These are phyloP conservation scores for Trametes sanguinea DNA, from an alignment of 768 basidiomycete species.

Conservation along the genomic window DNA sequence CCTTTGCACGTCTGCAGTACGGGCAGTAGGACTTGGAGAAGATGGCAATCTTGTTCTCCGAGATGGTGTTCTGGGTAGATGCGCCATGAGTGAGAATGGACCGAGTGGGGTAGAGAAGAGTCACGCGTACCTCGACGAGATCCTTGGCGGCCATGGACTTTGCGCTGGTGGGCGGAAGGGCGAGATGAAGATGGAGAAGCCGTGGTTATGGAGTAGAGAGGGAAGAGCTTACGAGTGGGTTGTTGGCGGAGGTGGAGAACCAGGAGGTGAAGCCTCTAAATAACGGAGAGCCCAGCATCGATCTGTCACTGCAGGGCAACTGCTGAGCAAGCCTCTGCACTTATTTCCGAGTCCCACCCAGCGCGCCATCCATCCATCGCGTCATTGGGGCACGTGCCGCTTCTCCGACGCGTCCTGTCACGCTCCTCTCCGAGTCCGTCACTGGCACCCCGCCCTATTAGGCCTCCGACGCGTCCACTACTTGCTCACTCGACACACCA, in stretches of 20 bases:
- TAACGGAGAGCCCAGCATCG: conserved; percentile 26
- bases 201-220: conserved; percentile 6
- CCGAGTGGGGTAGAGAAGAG: neutral
- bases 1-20: conserved; percentile 46
- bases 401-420: conserved; percentile 13
- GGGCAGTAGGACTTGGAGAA: conserved; percentile 45
- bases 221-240: conserved; percentile 27
- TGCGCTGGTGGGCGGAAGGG: conserved; percentile 36
- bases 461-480: neutral
- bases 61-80: conserved; percentile 34
- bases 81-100: neutral
- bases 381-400: conserved; percentile 16
- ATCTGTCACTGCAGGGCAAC: neutral
- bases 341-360: neutral
- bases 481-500: neutral
- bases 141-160: conserved; percentile 36
- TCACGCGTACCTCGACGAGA: conserved; percentile 42
- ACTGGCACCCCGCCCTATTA: neutral
- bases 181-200: conserved; percentile 34
- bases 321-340: conserved; percentile 17
- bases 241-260: conserved; percentile 19
- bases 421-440: neutral
- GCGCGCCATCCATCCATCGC: neutral
- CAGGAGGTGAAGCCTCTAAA: conserved; percentile 27
- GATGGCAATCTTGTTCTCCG: conserved; percentile 41